A percentile compares a stretch with the other conserved stretches of the same genome.
Conservation (phyloP, 768 basidiomycete species). For the Leccinum subgranulosum region DNA sequence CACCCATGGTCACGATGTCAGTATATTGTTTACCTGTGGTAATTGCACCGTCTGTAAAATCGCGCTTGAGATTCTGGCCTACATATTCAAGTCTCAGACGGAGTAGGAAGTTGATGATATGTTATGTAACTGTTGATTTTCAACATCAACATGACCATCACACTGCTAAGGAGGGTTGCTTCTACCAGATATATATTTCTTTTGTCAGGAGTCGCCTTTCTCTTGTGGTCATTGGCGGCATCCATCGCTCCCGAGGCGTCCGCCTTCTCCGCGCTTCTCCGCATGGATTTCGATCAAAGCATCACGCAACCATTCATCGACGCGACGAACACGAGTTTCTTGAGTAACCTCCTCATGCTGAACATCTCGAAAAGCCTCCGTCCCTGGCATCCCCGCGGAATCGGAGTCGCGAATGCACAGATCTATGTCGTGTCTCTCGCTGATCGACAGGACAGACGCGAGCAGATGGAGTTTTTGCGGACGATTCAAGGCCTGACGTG, state of each 20-base stretch:
- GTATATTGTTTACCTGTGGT: too few species aligned
- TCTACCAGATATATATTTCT: conserved; percentile 24
- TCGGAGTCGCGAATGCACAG: conserved; percentile 38
- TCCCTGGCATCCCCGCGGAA: conserved; percentile 7
- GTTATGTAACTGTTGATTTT: too few species aligned
- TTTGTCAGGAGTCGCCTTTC: conserved; percentile 17
- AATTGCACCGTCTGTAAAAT: too few species aligned
- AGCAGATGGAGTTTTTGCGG: conserved; percentile 56
- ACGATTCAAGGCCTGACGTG: conserved; percentile 45
- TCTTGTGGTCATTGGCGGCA: conserved; percentile 18
- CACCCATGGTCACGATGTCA: too few species aligned
- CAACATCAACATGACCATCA: neutral
- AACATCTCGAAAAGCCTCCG: neutral
- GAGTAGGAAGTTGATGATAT: too few species aligned
- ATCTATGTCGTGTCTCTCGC: conserved; percentile 63
- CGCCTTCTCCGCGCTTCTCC: conserved; percentile 13
- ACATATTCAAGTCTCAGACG: too few species aligned
- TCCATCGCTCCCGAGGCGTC: conserved; percentile 10
- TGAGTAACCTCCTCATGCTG: neutral
- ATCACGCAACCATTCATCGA: neutral
- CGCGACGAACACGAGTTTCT: neutral
- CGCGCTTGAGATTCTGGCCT: too few species aligned
- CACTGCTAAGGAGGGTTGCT: conserved; percentile 7
- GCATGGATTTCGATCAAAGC: conserved; percentile 11
- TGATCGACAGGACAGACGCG: conserved; percentile 50